Conservation (phyloP, 129 eudicot genomes). For the Pseudognaphalium luteoalbum region DNA sequence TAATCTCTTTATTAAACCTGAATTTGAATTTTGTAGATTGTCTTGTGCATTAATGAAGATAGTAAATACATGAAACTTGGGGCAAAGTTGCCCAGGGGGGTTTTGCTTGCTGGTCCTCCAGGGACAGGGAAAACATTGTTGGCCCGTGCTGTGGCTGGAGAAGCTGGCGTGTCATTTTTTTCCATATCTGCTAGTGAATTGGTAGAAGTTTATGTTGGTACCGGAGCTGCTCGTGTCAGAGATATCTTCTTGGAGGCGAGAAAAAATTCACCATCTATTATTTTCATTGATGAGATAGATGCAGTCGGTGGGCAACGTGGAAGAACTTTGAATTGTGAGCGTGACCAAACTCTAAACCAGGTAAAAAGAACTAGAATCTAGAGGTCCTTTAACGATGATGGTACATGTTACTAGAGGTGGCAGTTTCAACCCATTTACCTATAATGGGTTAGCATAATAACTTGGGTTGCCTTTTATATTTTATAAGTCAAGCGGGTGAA, state of each 20-base stretch:
- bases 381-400: background rate
- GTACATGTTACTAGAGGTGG: background rate
- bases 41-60: slow-evolving; percentile 47
- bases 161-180: slow-evolving; percentile 41
- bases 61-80: slow-evolving; percentile 48
- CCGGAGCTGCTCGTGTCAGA: slow-evolving; percentile 43
- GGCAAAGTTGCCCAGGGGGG: slow-evolving; percentile 40
- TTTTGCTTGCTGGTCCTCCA: slow-evolving; percentile 57
- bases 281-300: slow-evolving; percentile 56
- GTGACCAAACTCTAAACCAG: slow-evolving; percentile 63
- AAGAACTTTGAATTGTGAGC: slow-evolving; percentile 61
- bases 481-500: background rate
- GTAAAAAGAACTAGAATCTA: slow-evolving; percentile 17
- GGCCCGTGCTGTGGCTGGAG: slow-evolving; percentile 57
- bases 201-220: slow-evolving; percentile 45
- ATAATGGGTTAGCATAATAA: background rate
- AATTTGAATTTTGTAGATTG: slow-evolving; percentile 39
- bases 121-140: slow-evolving; percentile 60
- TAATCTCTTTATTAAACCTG: background rate
- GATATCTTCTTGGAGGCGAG: slow-evolving; percentile 46
- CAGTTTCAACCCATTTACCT: background rate
- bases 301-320: slow-evolving; percentile 65
- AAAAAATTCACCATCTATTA: slow-evolving; percentile 50
- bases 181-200: slow-evolving; percentile 43
- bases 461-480: background rate